Evolutionary conservation across 768 basidiomycete species (phyloP), one percentile per base, ranked within the genome.

Genomic region (Leucocoprinus leucothites): DNA sequence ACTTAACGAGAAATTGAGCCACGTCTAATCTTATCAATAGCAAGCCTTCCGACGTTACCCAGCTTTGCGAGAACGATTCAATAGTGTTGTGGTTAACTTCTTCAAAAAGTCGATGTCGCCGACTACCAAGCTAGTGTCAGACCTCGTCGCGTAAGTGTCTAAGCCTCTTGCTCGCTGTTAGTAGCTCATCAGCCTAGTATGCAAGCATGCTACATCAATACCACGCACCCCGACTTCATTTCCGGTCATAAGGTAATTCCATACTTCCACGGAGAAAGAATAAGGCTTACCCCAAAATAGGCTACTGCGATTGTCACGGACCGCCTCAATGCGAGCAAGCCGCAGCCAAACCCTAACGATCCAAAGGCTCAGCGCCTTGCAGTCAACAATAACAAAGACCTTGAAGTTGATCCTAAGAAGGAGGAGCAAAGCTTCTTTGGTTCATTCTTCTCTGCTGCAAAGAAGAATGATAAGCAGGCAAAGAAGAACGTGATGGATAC

Each of bases 131-230:
- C 84, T 99, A 44, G 96, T 99, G 11, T 68, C 81, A 9, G 96
- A 99, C 63, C 83, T 99, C 76, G 94, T 98, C 49, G 71, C 91
- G 89, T 94, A 67, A 68, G 91, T 83, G 25, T 38, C 52, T 21
- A 21, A 11, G 21, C 6, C 19, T 19, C n/a, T 26, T 19, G 8
- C 43, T 1, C 21, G 3, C 24, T 35, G 8, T 50, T 42, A 18
- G 8, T 40, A 22, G 28, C 45, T 61, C 57, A 21, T 48, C 31
- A 44, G 34, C 26, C 47, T 19, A 94, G 90, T 34, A 98, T 98
- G 94, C 96, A 98, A 76, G 94, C 95, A 35, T 96, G 94, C 69
- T 99, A 98, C 68, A 89, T 99, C 64, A 99, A 99, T 74, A 98
- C 97, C 13, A 98, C 96, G 1, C 97, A 99, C 68, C 97, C 97